Base-by-base conservation (phyloP, 306 rosid species). In the Biancaea sappan region DNA sequence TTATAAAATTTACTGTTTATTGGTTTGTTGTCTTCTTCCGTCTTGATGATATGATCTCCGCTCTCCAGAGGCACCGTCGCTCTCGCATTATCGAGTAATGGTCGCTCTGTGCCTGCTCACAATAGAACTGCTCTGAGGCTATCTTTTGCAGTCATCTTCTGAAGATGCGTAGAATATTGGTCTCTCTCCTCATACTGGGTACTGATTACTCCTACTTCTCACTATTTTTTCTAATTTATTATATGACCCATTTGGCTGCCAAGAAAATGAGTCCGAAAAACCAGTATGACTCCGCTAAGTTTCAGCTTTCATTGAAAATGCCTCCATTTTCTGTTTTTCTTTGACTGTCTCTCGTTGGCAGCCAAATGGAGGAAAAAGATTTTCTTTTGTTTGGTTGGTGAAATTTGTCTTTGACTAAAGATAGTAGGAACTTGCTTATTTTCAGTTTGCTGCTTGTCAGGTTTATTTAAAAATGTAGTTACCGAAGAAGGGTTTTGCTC, bases 401-500 rank as follows among this genome's bases (percentile, higher is more conserved):
- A 6, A 64, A 58, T 70, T 71, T 37, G n/a, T 74, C 24, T 25
- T 8, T 63, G 10, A 34, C 34, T 68, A 25, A 73, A 1, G 63
- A 19, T 35, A 25, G 50, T 25, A 19, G 75, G 29, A 37, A 70
- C 34, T 80, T 46, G 44, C 65, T 61, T 24, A 61, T 46, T 74
- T 26, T 8, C 6, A 10, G 12, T 59, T 64, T 54, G 77, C 25
- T 69, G 28, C 18, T 64, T 84, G 74, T 73, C 89, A 94, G 97
- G 86, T 26, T 80, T 88, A 69, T 69, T 87, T 56, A 60, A 74
- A 22, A 56, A 81, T 80, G 86, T 82, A 0, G 83, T 66, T 37
- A 43, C 80, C 31, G 83, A 80, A 22, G 87, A 87, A 54, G 96
- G 92, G 50, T 80, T 90, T 83, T 94, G 99, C 85, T 88, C 95